These are phyloP conservation scores for Moniliella sp. DNA, from an alignment of 1,284 basidiomycete genomes.

Conservation along the genomic window DNA sequence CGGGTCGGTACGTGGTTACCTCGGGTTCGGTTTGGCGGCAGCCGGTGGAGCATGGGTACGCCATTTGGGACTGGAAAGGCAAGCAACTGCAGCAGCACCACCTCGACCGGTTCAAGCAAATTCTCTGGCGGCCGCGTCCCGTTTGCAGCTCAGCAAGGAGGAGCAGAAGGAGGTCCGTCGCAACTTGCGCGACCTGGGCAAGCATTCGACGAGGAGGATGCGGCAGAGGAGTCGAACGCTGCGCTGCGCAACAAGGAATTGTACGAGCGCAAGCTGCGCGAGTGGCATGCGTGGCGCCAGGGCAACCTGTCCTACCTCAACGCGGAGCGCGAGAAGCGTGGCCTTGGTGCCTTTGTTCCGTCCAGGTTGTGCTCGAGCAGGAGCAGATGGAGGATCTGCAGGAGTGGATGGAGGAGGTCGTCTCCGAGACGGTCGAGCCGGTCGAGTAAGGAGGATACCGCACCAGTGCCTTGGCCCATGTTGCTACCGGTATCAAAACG, in stretches of 20 bases:
- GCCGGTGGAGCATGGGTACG: slow-evolving; percentile 88
- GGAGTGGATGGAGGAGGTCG: slow-evolving; percentile 34
- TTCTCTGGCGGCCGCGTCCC: slow-evolving; percentile 91
- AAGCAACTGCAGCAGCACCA: slow-evolving; percentile 71
- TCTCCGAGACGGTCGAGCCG: too few species aligned
- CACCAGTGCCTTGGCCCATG: too few species aligned
- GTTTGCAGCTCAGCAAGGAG: slow-evolving; percentile 64
- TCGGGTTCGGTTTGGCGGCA: slow-evolving; percentile 87
- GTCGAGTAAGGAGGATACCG: too few species aligned
- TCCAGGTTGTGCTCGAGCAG: slow-evolving; percentile 10
- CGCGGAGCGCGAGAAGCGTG: slow-evolving; percentile 11
- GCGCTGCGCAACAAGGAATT: slow-evolving; percentile 78
- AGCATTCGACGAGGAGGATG: slow-evolving; percentile 91
- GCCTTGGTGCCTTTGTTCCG: slow-evolving; percentile 6
- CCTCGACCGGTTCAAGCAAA: slow-evolving; percentile 90
- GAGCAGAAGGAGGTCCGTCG: slow-evolving; percentile 68
- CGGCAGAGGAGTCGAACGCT: slow-evolving; percentile 76
- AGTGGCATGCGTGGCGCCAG: slow-evolving; percentile 83
- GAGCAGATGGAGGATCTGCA: slow-evolving; percentile 22
- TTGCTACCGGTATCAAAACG: too few species aligned
- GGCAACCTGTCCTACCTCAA: slow-evolving; percentile 16
- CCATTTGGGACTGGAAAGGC: slow-evolving; percentile 92
- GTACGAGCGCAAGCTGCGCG: slow-evolving; percentile 73
- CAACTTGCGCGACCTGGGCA: slow-evolving; percentile 76
- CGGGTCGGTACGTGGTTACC: slow-evolving; percentile 75